phyloP scores from a whole-genome alignment of 768 basidiomycete genomes.

The Harrya chromipes region DNA sequence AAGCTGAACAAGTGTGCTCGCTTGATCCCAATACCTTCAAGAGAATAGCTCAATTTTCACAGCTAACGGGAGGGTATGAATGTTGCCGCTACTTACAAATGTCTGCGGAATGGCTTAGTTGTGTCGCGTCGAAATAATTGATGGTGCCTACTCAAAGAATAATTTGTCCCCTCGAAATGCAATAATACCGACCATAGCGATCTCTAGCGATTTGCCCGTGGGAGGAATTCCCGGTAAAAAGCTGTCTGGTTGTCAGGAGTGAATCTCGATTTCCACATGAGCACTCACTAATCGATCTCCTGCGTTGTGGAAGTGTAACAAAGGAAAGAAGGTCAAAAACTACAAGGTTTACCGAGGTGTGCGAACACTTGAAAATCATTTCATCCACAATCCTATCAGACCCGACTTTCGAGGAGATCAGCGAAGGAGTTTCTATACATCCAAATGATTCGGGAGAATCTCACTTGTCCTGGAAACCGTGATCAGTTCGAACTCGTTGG shows the following conservation, averaged over 20 bases:
- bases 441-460: constrained; percentile 1
- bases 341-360: constrained; percentile 32
- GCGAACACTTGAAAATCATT: constrained; percentile 43
- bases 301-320: constrained; percentile 8
- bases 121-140: too few species aligned
- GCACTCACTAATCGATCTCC: constrained; percentile 42
- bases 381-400: constrained; percentile 46
- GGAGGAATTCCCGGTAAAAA: constrained; percentile 36
- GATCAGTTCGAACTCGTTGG: constrained; percentile 38
- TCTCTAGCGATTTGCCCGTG: constrained; percentile 37
- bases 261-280: neutral
- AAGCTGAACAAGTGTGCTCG: constrained; percentile 43
- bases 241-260: constrained; percentile 8
- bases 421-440: neutral
- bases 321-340: neutral
- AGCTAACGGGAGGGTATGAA: neutral
- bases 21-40: constrained; percentile 48
- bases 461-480: constrained; percentile 41
- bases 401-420: constrained; percentile 28
- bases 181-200: constrained; percentile 44
- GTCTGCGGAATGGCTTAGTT: constrained; percentile 6
- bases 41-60: neutral
- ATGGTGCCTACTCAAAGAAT: constrained; percentile 39
- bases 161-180: constrained; percentile 49
- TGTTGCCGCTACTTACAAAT: constrained; percentile 12